Base-by-base conservation (phyloP, 176 grass and related monocot species). In the Otatea glauca region DNA sequence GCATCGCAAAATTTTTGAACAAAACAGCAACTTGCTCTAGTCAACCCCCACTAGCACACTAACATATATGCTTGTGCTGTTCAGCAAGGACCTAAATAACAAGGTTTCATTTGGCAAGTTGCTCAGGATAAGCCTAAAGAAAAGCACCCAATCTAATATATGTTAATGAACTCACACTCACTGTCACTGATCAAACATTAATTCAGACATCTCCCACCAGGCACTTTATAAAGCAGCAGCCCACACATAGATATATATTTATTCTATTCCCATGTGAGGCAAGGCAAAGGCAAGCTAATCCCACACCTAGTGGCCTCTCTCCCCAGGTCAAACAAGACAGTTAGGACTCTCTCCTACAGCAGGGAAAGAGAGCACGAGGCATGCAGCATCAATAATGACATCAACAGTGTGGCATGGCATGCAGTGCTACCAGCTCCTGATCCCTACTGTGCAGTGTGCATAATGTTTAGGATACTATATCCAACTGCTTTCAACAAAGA, bases 191-290 rank as follows among this genome's bases (percentile, higher is more conserved):
- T 55, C 55, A 86, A 71, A 81, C 88, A 81, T 81, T 43, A 43
- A 43, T 43, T 86, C 80, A 87, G 62, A 84, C 83, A 86, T 78
- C 72, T 77, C 65, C 51, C 56, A 23, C 35, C 55, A 51, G 78
- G 65, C 83, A 64, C 65, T 86, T 81, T 71, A 77, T 55, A 68
- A 80, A 80, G 75, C 68, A 74, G 43, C 17, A 51, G 7, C 14
- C 21, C 69, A 41, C 21, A 62, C 42, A 83, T 20, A 54, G 1
- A 54, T 5, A 54, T 70, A 76, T 43, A 42, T 42, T 8, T 42
- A 6, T 80, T 84, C 81, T 75, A 69, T 61, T 24, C 75, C 85
- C 89, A 91, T 91, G 81, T 84, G 89, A 76, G 29, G 49, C 68
- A 74, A 61, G 44, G 72, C 65, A 41, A 76, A 66, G 12, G 13